A percentile compares a stretch with the other conserved stretches of the same genome.
Evolutionary conservation across 805 yeast species (phyloP).

Genomic region (Torulaspora indica): DNA sequence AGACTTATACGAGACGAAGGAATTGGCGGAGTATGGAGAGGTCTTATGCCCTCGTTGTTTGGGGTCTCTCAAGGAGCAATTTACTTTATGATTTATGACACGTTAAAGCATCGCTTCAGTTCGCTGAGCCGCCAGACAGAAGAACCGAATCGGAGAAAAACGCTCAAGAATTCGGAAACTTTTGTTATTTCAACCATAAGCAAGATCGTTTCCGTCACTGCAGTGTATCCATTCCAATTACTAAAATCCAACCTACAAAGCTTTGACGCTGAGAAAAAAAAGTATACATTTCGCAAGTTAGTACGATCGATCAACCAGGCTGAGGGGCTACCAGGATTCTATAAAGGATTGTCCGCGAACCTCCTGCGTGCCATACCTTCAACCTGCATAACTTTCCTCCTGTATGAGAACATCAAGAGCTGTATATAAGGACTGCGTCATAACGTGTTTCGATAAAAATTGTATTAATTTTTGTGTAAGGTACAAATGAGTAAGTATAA

Average conservation of each 20-base stretch:
- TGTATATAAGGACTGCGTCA: slow-evolving; percentile 12
- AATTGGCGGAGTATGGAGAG: slow-evolving; percentile 59
- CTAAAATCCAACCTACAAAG: slow-evolving; percentile 71
- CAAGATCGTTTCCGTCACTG: slow-evolving; percentile 60
- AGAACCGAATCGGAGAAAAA: slow-evolving; percentile 7
- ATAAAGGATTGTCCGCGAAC: slow-evolving; percentile 78
- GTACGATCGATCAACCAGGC: slow-evolving; percentile 38
- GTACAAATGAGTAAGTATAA: slow-evolving; percentile 20
- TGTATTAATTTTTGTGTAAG: slow-evolving; percentile 17
- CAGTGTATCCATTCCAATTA: slow-evolving; percentile 81
- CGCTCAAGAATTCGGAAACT: slow-evolving; percentile 50
- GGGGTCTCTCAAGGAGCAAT: slow-evolving; percentile 87
- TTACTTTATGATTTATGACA: slow-evolving; percentile 82
- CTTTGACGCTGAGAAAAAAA: slow-evolving; percentile 31
- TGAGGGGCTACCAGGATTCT: slow-evolving; percentile 67
- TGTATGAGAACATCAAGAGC: slow-evolving; percentile 61
- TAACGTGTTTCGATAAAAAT: slow-evolving; percentile 13
- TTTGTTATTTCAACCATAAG: slow-evolving; percentile 62
- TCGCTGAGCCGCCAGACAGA: slow-evolving; percentile 14
- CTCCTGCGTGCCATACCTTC: slow-evolving; percentile 84
- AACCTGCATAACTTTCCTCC: slow-evolving; percentile 82
- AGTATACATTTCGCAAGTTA: slow-evolving; percentile 33
- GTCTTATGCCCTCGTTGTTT: slow-evolving; percentile 66
- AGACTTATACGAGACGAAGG: slow-evolving; percentile 55
- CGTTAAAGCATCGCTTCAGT: slow-evolving; percentile 48